Evolutionary conservation across 2,329 filamentous ascomycete species (phyloP).

Genomic region (Penicillium frequentans): DNA sequence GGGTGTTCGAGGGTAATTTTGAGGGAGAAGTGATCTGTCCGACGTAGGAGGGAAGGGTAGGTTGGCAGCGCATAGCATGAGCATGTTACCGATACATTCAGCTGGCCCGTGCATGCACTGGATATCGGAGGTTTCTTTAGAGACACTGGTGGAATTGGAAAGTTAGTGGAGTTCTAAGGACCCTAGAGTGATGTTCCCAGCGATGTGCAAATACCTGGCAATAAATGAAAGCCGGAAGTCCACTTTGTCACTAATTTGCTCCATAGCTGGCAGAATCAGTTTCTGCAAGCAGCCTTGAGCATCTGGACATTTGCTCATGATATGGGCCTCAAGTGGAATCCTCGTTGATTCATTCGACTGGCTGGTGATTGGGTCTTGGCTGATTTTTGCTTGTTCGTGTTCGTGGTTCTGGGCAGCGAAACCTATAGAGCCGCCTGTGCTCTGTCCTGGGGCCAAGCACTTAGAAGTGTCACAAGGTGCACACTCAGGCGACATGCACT

Average conservation of each 20-base stretch:
- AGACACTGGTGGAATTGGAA: slow-evolving; percentile 47
- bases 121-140: slow-evolving; percentile 76
- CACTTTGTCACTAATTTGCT: slow-evolving; percentile 75
- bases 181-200: not conserved
- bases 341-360: slow-evolving; percentile 7
- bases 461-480: not conserved
- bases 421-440: not conserved
- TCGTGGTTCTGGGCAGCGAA: not conserved
- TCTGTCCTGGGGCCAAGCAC: not conserved
- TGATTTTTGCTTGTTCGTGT: not conserved
- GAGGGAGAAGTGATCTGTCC: slow-evolving; percentile 17
- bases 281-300: slow-evolving; percentile 78
- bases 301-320: slow-evolving; percentile 97
- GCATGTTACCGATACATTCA: slow-evolving; percentile 91
- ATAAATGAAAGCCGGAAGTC: slow-evolving; percentile 92
- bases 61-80: slow-evolving; percentile 85
- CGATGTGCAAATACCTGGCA: slow-evolving; percentile 61
- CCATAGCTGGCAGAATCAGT: slow-evolving; percentile 84
- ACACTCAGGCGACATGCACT: not conserved
- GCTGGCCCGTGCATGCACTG: slow-evolving; percentile 83
- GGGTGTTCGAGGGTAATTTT: slow-evolving; percentile 64
- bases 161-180: slow-evolving; percentile 4
- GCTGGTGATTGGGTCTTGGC: not conserved
- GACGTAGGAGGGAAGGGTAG: slow-evolving; percentile 48
- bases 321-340: slow-evolving; percentile 87